These are phyloP conservation scores for Candolleomyces efflorescens DNA, from an alignment of 768 basidiomycete species.

Conservation along the genomic window DNA sequence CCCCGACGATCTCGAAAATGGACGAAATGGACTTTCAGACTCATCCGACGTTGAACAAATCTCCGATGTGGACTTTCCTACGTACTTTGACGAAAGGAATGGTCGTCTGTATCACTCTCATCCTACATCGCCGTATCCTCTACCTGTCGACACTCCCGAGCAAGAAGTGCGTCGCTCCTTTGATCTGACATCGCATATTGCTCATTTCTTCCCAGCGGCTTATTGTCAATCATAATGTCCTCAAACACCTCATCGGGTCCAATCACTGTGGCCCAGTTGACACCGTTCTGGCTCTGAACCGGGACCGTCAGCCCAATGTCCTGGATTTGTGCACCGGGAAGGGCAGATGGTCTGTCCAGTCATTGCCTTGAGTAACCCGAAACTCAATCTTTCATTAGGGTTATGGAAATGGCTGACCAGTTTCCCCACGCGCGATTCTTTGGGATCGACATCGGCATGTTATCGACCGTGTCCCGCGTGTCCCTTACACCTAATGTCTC, in stretches of 20 bases:
- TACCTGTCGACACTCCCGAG: slow-evolving; percentile 71
- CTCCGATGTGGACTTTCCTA: slow-evolving; percentile 48
- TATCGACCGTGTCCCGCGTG: slow-evolving; percentile 10
- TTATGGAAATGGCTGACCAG: slow-evolving; percentile 64
- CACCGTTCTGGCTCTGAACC: slow-evolving; percentile 40
- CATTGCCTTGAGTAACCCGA: background rate
- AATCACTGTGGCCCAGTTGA: slow-evolving; percentile 59
- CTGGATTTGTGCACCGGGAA: slow-evolving; percentile 78
- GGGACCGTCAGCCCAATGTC: slow-evolving; percentile 43
- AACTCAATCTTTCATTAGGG: slow-evolving; percentile 37
- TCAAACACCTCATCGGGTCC: slow-evolving; percentile 48
- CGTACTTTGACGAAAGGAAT: slow-evolving; percentile 53
- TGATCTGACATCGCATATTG: background rate
- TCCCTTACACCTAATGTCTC: slow-evolving; percentile 2
- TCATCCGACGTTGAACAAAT: slow-evolving; percentile 32
- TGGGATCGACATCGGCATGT: slow-evolving; percentile 74
- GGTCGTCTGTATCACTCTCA: slow-evolving; percentile 69
- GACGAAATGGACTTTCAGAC: slow-evolving; percentile 10
- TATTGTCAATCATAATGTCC: slow-evolving; percentile 43
- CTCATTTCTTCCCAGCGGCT: slow-evolving; percentile 41
- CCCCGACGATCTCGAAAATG: slow-evolving; percentile 10
- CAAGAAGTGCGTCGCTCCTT: slow-evolving; percentile 48
- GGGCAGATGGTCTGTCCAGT: slow-evolving; percentile 57
- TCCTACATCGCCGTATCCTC: slow-evolving; percentile 57
- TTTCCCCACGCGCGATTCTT: slow-evolving; percentile 64